Conservation (phyloP, 1,284 basidiomycete genomes). For the Heterobasidion irregulare region DNA sequence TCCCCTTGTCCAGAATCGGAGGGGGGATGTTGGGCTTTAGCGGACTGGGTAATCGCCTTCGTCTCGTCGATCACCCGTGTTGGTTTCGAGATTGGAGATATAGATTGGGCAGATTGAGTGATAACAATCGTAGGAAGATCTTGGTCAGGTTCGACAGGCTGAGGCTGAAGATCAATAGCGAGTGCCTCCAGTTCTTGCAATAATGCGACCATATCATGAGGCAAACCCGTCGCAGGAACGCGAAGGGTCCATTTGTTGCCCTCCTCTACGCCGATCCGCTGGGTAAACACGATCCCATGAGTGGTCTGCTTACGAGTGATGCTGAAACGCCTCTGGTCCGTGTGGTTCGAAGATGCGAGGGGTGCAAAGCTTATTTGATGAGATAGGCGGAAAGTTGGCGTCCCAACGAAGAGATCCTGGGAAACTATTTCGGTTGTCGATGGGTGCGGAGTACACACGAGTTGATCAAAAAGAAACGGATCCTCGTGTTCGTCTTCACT, state of each 20-base stretch:
- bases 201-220: constrained; percentile 11
- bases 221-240: constrained; percentile 10
- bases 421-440: constrained; percentile 1
- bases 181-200: constrained; percentile 12
- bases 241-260: constrained; percentile 12
- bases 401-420: not conserved
- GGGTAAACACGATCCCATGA: no score
- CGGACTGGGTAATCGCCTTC: not conserved
- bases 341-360: no score
- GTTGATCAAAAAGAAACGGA: constrained; percentile 10
- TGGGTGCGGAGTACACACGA: not conserved
- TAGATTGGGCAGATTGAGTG: constrained; percentile 9
- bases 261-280: not conserved
- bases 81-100: not conserved
- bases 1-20: not conserved
- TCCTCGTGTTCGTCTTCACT: constrained; percentile 9
- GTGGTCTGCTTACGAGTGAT: no score
- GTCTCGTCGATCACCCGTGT: not conserved
- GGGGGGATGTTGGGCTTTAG: not conserved
- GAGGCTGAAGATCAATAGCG: constrained; percentile 7
- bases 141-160: not conserved
- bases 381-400: no score
- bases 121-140: constrained; percentile 11
- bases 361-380: no score
- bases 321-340: no score